Percentiles rank a stretch among this genome's conserved stretches.
phyloP scores from a whole-genome alignment of 2,329 filamentous ascomycete genomes.

The Trichocomaceae sp. region DNA sequence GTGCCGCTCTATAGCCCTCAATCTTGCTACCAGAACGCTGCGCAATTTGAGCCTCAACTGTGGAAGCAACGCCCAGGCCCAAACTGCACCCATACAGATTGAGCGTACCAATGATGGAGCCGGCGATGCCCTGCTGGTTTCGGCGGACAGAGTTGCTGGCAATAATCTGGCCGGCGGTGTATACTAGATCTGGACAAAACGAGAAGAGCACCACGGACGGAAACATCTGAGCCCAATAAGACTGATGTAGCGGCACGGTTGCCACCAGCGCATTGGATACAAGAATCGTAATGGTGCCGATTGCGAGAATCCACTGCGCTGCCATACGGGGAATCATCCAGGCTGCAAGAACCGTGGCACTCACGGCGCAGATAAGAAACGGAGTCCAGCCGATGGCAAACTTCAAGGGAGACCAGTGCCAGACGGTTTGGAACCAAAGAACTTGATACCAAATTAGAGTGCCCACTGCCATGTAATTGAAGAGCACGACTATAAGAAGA shows the following conservation, averaged over 20 bases:
- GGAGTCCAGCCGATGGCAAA: constrained; percentile 38
- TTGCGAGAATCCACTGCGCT: constrained; percentile 44
- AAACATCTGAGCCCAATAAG: constrained; percentile 41
- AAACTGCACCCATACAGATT: constrained; percentile 39
- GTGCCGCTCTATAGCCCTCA: constrained; percentile 26
- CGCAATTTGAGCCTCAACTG: constrained; percentile 27
- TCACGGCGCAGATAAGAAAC: constrained; percentile 35
- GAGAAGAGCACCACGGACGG: constrained; percentile 30
- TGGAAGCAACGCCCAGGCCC: constrained; percentile 42
- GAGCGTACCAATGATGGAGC: constrained; percentile 44
- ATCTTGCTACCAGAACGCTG: constrained; percentile 16
- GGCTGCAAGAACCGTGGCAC: constrained; percentile 36
- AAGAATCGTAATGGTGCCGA: constrained; percentile 33
- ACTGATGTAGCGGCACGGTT: constrained; percentile 42
- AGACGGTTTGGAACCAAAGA: constrained; percentile 41
- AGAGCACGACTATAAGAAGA: constrained; percentile 39
- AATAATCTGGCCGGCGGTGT: constrained; percentile 48
- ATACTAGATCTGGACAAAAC: constrained; percentile 46
- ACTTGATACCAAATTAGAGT: constrained; percentile 46
- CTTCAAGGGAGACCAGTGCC: constrained; percentile 37
- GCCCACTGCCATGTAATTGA: constrained; percentile 45
- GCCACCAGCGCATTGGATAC: constrained; percentile 33
- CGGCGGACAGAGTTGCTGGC: constrained; percentile 46
- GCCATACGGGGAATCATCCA: constrained; percentile 44
- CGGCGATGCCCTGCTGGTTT: constrained; percentile 47